Evolutionary conservation across 1,284 basidiomycete genomes (phyloP), one percentile per base, ranked within the genome.

Genomic region (Cryptococcus sp.): DNA sequence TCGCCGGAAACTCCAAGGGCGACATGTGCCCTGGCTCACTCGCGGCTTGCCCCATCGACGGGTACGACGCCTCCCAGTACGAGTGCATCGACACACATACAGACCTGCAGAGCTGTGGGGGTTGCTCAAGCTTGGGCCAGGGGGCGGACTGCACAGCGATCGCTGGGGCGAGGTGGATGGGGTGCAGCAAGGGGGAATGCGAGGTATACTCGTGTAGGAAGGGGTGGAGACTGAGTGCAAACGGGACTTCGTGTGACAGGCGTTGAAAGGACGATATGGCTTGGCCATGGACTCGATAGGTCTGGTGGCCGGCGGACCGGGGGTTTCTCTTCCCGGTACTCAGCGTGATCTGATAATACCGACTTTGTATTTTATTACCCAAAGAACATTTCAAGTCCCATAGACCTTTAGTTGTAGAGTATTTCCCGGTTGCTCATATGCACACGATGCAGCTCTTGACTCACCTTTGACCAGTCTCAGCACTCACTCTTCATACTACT

Each of bases 141-240:
- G 87, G 87, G 24, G 77, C 83, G 68, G 85, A 89, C 71, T 89
- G 87, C 73, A 84, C 83, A 35, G 74, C 80, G 36, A 87, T 89
- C 60, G 61, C 75, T 46, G 83, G 84, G 52, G 83, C 81, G 8
- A 82, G 82, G 80, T 86, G 85, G 66, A 86, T 88, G 63, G 84
- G 82, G n/a, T 90, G 88, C 72, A 80, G 83, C 46, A 36, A 35
- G 53, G 83, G 84, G 46, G 63, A 70, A 62, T 87, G 85, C 75
- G 75, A 77, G 55, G 81, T 77, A 46, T 75, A 75, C 63, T 68
- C 63, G 13, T 77, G 75, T 55, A 61, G 57, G 50, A 53, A 54
- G 2, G 75, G 75, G 1, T 77, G 65, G 66, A 60, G 56, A 21
- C 56, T 38, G 47, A 55, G 46, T 21, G 24, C 20, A 16, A 56